Evolutionary conservation across 1,284 basidiomycete species (phyloP).

Genomic region (Singerocomus inundabilis): DNA sequence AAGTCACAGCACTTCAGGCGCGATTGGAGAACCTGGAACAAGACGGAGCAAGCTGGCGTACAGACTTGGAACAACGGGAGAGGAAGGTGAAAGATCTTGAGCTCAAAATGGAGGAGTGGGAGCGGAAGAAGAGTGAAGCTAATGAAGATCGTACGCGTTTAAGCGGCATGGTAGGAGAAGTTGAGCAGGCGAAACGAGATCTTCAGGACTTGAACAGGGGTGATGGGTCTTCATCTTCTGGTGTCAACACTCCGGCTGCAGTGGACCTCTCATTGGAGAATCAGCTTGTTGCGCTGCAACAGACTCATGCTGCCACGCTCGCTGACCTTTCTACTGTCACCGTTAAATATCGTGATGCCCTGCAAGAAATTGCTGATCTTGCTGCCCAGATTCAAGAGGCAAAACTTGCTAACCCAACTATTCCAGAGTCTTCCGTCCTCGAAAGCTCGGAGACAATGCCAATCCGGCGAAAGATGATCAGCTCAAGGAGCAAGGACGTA

Average conservation of each 20-base stretch:
- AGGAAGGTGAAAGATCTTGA: constrained; percentile 73
- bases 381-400: constrained; percentile 81
- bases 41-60: constrained; percentile 72
- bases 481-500: constrained; percentile 46
- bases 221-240: constrained; percentile 31
- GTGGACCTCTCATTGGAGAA: constrained; percentile 44
- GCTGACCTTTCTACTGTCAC: constrained; percentile 77
- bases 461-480: constrained; percentile 51
- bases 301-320: constrained; percentile 76
- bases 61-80: constrained; percentile 82
- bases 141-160: constrained; percentile 64
- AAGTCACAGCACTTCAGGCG: constrained; percentile 67
- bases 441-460: constrained; percentile 48
- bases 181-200: constrained; percentile 67
- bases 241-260: constrained; percentile 27
- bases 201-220: constrained; percentile 45
- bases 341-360: constrained; percentile 83
- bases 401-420: constrained; percentile 52
- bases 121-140: constrained; percentile 64
- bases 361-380: constrained; percentile 85
- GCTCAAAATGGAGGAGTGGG: constrained; percentile 71
- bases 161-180: constrained; percentile 63
- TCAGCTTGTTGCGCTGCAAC: constrained; percentile 66
- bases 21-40: constrained; percentile 70
- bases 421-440: constrained; percentile 47